Base-by-base conservation (phyloP, 2,329 filamentous ascomycete genomes). In the Penicillium sp. region DNA sequence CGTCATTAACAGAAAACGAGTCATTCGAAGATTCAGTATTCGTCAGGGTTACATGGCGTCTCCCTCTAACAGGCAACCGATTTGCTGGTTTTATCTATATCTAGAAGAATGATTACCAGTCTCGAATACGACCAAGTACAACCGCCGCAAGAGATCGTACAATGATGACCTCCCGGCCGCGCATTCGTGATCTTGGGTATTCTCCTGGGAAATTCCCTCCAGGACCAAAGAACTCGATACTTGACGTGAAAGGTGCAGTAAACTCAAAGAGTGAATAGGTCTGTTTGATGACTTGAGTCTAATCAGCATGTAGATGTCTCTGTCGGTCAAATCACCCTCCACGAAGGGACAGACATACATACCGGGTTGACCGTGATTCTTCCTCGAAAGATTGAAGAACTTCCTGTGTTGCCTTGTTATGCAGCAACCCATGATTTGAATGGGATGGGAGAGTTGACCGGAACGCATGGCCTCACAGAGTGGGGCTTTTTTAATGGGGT, bases 111-210 rank as follows among this genome's bases (percentile, higher is more conserved):
- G 35, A 5, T 15, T 41, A 5, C 5, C 35, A 41, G 26, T 26
- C 26, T 41, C 35, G 5, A 41, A 41, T 2, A 41, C 13, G 35
- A 41, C 13, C 35, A 13, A 2, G 15, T 41, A 15, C 9, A 41
- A 41, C 35, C 13, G 15, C 35, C 35, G 1, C 35, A 6, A 13
- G 9, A 41, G 11, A 13, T 15, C 35, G 35, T 26, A 41, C 11
- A 11, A 41, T 41, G 31, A 50, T 50, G 48, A 30, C 13, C 3
- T 50, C 52, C 7, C 21, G 52, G 7, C 52, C 52, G 17, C 52
- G 52, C 5, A 56, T 56, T 56, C 53, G 53, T 13, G 53, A 56
- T 48, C 41, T 56, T 7, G 41, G 53, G 4, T 56, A 56, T 30
- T 23, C n/a, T 17, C 53, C 53, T n/a, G 53, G 53, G 3, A n/a